Base-by-base conservation (phyloP, 139 green algal genomes). In the Auxenochlorella protothecoides region DNA sequence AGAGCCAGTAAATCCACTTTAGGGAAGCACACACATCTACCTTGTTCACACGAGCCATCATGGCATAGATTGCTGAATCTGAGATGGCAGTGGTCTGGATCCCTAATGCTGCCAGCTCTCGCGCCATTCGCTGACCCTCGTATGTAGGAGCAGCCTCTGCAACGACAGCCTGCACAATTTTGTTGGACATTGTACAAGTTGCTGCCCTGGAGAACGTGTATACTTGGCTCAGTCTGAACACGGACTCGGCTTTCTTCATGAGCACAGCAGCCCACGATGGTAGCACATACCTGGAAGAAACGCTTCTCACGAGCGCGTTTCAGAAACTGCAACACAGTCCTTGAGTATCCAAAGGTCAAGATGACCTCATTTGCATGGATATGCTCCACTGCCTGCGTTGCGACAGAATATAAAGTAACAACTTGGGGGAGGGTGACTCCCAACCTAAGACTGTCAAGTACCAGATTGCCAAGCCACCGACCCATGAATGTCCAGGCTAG, bases 31-130 rank as follows among this genome's bases (percentile, higher is more conserved):
- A 44, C 27, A 44, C 27, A 44, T 63, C 11, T 69, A 95, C 94
- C 88, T 98, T 93, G 86, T 97, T 96, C 10, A 90, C 88, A 51
- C 94, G 86, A 5, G 93, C 88, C 94, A 98, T 97, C 84, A 98
- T 93, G 56, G 94, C 93, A 85, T 96, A 98, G 15, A 97, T 84
- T n/a, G 92, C 86, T 8, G 85, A 79, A 78, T 99, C 94, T 2
- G 89, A 69, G 69, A 98, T 96, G 68, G 84, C 69, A 2, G 92
- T 97, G 6, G 90, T 94, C 55, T 88, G 75, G 53, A 98, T 89
- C 72, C 89, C 91, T 0, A 78, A 78, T 14, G 84, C 76, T 5
- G 89, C 83, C n/a, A 99, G 88, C 73, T 85, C 72, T 7, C 71
- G 74, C 2, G 95, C 95, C 88, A 97, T 89, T 4, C 68, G 13